Conservation (phyloP, 331 rosid species). For the Erythrophleum ivorense region DNA sequence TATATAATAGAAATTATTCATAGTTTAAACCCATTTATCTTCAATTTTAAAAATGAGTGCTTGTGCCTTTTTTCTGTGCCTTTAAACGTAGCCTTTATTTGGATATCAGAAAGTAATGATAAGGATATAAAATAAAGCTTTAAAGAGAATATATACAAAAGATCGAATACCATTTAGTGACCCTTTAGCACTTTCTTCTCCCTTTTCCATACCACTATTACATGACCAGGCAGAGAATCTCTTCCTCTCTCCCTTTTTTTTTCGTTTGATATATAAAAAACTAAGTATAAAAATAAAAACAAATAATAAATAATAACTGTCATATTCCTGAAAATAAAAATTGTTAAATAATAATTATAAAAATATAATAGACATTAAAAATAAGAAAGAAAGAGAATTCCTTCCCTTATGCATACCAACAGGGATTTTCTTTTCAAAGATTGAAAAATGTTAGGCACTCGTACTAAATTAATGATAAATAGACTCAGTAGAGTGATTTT, state of each 20-base stretch:
- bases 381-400: too few relatives aligned
- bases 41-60: background rate
- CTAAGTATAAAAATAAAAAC: background rate
- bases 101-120: constrained; percentile 34
- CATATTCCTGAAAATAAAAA: too few relatives aligned
- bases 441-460: too few relatives aligned
- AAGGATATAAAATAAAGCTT: constrained; percentile 35
- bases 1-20: background rate
- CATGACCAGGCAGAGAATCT: constrained; percentile 38
- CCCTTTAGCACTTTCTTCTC: constrained; percentile 37
- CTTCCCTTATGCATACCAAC: too few relatives aligned
- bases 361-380: too few relatives aligned
- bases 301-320: too few relatives aligned
- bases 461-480: too few relatives aligned
- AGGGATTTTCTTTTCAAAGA: too few relatives aligned
- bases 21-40: background rate
- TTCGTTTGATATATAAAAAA: background rate
- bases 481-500: too few relatives aligned
- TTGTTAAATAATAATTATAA: too few relatives aligned
- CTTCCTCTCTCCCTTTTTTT: background rate
- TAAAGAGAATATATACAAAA: constrained; percentile 32
- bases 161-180: constrained; percentile 28
- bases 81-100: constrained; percentile 10
- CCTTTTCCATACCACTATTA: constrained; percentile 14
- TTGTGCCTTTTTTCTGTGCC: background rate